Evolutionary conservation across 179 eudicot genomes (phyloP).

Genomic region (Gypsophila paniculata): DNA sequence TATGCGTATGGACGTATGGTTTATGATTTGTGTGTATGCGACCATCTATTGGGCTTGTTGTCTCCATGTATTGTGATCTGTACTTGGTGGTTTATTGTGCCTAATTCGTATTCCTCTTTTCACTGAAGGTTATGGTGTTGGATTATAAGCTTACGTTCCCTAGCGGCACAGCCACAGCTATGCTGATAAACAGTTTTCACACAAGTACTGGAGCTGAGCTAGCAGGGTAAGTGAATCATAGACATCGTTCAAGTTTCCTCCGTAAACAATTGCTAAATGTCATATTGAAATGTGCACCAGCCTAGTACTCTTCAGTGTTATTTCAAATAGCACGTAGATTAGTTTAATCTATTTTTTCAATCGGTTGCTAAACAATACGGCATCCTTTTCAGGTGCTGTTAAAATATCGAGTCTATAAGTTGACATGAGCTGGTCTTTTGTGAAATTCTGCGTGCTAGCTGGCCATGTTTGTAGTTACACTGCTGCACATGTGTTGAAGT

Average conservation of each 20-base stretch:
- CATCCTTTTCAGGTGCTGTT: too few relatives aligned
- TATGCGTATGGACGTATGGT: neutral
- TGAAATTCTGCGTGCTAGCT: too few relatives aligned
- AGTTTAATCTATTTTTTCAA: neutral
- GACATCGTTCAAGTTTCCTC: neutral
- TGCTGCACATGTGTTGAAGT: neutral
- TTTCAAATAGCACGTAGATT: neutral
- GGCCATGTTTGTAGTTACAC: too few relatives aligned
- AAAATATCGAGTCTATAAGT: too few relatives aligned
- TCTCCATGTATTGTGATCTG: neutral
- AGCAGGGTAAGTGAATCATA: conserved; percentile 59
- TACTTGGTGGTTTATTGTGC: neutral
- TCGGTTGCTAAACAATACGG: neutral
- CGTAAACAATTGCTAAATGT: neutral
- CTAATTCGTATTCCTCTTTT: neutral
- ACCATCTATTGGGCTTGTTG: neutral
- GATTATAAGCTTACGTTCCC: conserved; percentile 95
- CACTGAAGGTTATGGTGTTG: conserved; percentile 76
- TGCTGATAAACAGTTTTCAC: conserved; percentile 97
- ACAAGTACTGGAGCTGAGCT: conserved; percentile 91
- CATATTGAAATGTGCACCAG: neutral
- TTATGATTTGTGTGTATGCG: neutral
- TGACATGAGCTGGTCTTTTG: too few relatives aligned
- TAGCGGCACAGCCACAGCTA: conserved; percentile 97
- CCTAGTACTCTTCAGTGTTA: neutral